Percentiles rank a stretch among this genome's conserved stretches.
Conservation (phyloP, 768 basidiomycete genomes). For the Mycena vitilis region DNA sequence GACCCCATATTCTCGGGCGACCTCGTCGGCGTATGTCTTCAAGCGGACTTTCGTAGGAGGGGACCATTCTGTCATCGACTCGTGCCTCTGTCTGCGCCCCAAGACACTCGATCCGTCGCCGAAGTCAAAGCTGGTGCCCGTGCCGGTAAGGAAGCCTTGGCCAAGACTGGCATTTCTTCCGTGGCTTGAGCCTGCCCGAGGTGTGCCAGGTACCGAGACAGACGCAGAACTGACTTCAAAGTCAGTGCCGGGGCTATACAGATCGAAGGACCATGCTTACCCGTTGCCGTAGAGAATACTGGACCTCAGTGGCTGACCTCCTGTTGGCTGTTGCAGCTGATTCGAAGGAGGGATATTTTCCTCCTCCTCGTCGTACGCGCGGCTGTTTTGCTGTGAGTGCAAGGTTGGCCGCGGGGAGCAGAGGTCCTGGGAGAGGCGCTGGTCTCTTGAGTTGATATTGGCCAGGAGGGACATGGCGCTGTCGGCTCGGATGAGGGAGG, state of each 20-base stretch:
- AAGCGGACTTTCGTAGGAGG: slow-evolving; percentile 5
- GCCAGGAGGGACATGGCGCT: background rate
- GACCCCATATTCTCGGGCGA: background rate
- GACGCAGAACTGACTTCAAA: too few species aligned
- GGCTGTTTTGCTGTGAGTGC: too few species aligned
- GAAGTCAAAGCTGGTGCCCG: background rate
- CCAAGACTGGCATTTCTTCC: background rate
- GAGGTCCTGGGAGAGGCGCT: too few species aligned
- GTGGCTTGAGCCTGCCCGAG: too few species aligned
- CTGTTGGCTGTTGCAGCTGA: too few species aligned
- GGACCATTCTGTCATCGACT: background rate
- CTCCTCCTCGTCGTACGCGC: background rate
- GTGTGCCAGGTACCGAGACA: too few species aligned
- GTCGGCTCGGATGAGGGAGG: too few species aligned
- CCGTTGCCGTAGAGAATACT: background rate
- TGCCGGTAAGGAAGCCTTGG: background rate
- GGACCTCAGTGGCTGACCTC: background rate
- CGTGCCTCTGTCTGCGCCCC: background rate
- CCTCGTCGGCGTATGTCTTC: background rate
- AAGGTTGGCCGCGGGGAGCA: too few species aligned
- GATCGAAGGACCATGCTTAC: too few species aligned
- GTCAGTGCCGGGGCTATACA: too few species aligned
- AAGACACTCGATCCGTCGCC: background rate
- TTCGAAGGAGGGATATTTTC: background rate
- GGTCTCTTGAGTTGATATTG: background rate